Base-by-base conservation (phyloP, 1,284 basidiomycete genomes). In the Ustilago cynodontis region DNA sequence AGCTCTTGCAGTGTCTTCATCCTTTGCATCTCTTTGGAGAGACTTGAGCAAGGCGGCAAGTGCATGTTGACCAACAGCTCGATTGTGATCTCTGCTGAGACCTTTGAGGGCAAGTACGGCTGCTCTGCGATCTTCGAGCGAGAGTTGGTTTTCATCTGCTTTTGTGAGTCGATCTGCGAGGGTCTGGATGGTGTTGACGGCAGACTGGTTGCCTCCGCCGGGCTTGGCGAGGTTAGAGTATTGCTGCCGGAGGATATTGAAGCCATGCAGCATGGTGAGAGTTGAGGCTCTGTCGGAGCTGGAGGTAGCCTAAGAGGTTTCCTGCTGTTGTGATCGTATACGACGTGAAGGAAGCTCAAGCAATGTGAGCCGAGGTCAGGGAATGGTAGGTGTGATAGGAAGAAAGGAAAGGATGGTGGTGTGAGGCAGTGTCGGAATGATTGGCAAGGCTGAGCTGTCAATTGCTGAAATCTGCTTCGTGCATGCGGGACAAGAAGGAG, bases 101-200 rank as follows among this genome's bases (percentile, higher is more conserved):
- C 95, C 95, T 86, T 98, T 98, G 79, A 99, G 90, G 0, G 94
- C 91, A 49, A 98, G 88, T 10, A 99, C 92, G 0, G 95, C 93
- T 20, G 95, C 95, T 58, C 94, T 90, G 78, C 95, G 90, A 87
- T 98, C 96, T 49, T 95, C 80, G 41, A 77, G 50, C 47, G 56
- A 24, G 29, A 65, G 47, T 22, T 72, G 62, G 14, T 59, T 59
- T 26, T 79, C 65, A 4, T 71, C 65, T 24, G 71, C 71, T 28
- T 77, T 65, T n/a, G 52, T 6, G 8, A 99, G 91, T 55, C 94
- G 89, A 85, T 97, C 94, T 75, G 92, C 92, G 68, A 98, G 92
- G 77, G 92, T 92, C 52, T 90, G 89, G 80, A 98, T 93, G 20
- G 94, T 95, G 70, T 94, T 93, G 18, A 90, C 88, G 1, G 95